These are phyloP conservation scores for Leccinum discolor DNA, from an alignment of 1,284 basidiomycete genomes.

Conservation along the genomic window DNA sequence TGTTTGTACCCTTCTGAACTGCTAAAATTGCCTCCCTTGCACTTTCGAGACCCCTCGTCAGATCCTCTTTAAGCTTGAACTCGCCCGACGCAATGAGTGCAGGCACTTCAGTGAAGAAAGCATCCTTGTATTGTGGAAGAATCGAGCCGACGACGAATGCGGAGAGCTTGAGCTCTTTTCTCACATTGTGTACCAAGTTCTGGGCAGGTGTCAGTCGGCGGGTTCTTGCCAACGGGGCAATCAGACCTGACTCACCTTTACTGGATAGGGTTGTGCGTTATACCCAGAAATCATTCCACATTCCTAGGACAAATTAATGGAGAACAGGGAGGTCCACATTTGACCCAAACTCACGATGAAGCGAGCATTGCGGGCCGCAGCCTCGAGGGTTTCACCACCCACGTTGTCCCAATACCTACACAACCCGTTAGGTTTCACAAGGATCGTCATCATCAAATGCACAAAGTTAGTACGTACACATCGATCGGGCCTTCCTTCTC, in stretches of 20 bases:
- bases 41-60: conserved; percentile 14
- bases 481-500: conserved; percentile 14
- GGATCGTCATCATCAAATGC: not conserved
- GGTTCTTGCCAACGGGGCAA: not conserved
- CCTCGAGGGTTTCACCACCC: conserved; percentile 41
- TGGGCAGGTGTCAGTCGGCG: not conserved
- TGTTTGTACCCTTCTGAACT: conserved; percentile 22
- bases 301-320: conserved; percentile 11
- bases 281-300: conserved; percentile 24
- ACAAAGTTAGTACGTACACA: conserved; percentile 11
- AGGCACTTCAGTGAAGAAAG: conserved; percentile 17
- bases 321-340: too few species aligned
- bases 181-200: conserved; percentile 15
- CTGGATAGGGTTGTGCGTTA: conserved; percentile 7
- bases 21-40: conserved; percentile 18
- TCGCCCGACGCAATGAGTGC: conserved; percentile 12
- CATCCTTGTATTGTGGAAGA: conserved; percentile 8
- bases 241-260: conserved; percentile 9
- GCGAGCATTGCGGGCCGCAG: conserved; percentile 50
- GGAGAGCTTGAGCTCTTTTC: conserved; percentile 13
- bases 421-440: not conserved
- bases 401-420: conserved; percentile 35
- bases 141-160: conserved; percentile 14
- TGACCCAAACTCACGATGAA: conserved; percentile 34
- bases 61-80: conserved; percentile 18